Evolutionary conservation across 2,329 filamentous ascomycete genomes (phyloP).

Genomic region (Phoma sp.): DNA sequence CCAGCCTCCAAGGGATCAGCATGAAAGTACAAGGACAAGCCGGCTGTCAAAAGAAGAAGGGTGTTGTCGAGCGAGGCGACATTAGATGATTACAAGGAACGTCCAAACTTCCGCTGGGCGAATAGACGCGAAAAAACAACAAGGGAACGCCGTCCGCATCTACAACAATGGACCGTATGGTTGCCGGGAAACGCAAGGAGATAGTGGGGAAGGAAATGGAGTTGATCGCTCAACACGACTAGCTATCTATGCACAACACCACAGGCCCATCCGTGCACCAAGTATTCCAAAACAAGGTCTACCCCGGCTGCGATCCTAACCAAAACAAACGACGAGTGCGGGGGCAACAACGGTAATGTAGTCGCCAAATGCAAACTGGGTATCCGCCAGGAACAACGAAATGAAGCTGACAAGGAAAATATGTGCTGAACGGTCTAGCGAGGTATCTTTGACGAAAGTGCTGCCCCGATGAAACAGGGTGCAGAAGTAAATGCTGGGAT

Average conservation of each 20-base stretch:
- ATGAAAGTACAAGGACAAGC: constrained; percentile 16
- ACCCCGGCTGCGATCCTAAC: constrained; percentile 18
- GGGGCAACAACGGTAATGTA: constrained; percentile 21
- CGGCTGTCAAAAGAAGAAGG: constrained; percentile 8
- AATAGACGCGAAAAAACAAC: constrained; percentile 4
- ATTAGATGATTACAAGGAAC: constrained; percentile 20
- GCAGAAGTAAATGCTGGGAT: constrained; percentile 21
- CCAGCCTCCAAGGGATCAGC: constrained; percentile 1
- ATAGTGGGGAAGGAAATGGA: constrained; percentile 15
- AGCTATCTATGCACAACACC: constrained; percentile 19
- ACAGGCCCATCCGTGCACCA: constrained; percentile 7
- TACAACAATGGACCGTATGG: constrained; percentile 10
- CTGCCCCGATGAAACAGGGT: constrained; percentile 26
- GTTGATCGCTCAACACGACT: constrained; percentile 25
- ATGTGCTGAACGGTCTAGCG: constrained; percentile 34
- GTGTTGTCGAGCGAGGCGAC: constrained; percentile 8
- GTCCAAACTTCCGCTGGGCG: constrained; percentile 11
- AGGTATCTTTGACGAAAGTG: constrained; percentile 39
- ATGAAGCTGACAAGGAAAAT: constrained; percentile 33
- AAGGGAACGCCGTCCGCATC: constrained; percentile 8
- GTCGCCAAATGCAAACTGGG: constrained; percentile 46
- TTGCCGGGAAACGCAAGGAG: constrained; percentile 19
- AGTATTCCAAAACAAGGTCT: constrained; percentile 11
- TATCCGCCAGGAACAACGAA: constrained; percentile 41
- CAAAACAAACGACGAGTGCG: constrained; percentile 25